Evolutionary conservation across 2,329 filamentous ascomycete genomes (phyloP), one percentile per base, ranked within the genome.

Genomic region (Fusarium torreyae): DNA sequence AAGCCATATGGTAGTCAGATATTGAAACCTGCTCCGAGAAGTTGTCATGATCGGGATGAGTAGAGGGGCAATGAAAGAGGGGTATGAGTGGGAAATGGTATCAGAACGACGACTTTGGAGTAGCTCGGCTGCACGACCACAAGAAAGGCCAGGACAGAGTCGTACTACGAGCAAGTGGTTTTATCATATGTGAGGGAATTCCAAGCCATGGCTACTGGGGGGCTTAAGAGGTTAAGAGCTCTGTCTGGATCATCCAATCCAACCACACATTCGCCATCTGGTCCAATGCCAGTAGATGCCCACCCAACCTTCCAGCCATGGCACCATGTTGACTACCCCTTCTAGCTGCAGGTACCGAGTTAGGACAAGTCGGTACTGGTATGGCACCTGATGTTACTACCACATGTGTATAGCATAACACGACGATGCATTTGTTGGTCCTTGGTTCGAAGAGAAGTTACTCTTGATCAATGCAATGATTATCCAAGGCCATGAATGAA

Each of bases 291-390:
- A 45, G 51, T 60, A 28, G 53, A 45, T 38, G 45, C 42, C 64
- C 65, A 49, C 58, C 58, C 53, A 62, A 40, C 59, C 54, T 50
- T 49, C 46, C 57, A 58, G 55, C 53, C 42, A 62, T 69, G 63
- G 66, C 67, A 64, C 53, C 42, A 69, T 57, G 50, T 57, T 48
- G 33, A 54, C 60, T 65, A 31, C 28, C 45, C 54, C 53, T 51
- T 69, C 63, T 52, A 68, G 63, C 67, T 69, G 67, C 67, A 70
- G 67, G 67, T 69, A 69, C 67, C 67, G 50, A 63, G 66, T 70
- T 62, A 49, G 66, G 67, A 68, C 63, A 70, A 68, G 67, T 68
- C 62, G 34, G 54, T 58, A 20, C 46, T 24, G 51, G 46, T 39
- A 53, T 45, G 44, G 49, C 52, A 62, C 62, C 66, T 70, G 66